Evolutionary conservation across 1,284 basidiomycete genomes (phyloP).

Genomic region (Trichosporon sp.): DNA sequence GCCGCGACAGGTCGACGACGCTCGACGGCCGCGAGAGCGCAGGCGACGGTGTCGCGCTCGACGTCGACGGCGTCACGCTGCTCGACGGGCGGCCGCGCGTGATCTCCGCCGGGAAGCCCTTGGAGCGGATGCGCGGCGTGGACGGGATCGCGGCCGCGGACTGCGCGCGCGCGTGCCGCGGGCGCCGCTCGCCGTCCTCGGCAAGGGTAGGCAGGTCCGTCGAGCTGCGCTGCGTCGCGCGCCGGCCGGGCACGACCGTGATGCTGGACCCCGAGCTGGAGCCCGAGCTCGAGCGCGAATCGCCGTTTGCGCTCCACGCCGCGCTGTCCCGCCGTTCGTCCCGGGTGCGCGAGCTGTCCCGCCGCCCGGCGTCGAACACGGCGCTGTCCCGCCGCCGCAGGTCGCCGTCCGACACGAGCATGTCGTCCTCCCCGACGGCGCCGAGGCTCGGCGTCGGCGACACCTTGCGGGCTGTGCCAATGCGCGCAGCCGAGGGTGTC

Average conservation of each 20-base stretch:
- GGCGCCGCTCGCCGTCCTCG: not conserved
- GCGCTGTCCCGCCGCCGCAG: not conserved
- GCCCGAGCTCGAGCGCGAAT: not conserved
- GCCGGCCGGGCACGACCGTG: constrained; percentile 9
- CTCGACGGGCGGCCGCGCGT: constrained; percentile 31
- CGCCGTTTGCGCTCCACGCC: not conserved
- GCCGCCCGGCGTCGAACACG: not conserved
- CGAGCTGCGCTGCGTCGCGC: constrained; percentile 3
- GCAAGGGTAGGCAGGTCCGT: not conserved
- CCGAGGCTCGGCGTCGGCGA: constrained; percentile 1
- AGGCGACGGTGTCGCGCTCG: constrained; percentile 17
- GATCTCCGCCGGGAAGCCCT: constrained; percentile 39
- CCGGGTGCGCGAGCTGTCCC: not conserved
- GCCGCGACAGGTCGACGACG: not conserved
- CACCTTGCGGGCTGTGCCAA: not conserved
- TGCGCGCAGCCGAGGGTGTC: constrained; percentile 25
- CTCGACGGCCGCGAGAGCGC: not conserved
- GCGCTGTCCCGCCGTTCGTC: not conserved
- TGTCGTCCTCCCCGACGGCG: not conserved
- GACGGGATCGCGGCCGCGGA: constrained; percentile 18
- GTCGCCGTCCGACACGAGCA: not conserved
- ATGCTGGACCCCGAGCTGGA: constrained; percentile 23
- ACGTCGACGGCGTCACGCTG: constrained; percentile 15
- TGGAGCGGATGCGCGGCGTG: constrained; percentile 21
- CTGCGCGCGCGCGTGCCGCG: constrained; percentile 6